Evolutionary conservation across 2,329 filamentous ascomycete species (phyloP), one percentile per base, ranked within the genome.

Genomic region (Trematosphaeria pertusa): DNA sequence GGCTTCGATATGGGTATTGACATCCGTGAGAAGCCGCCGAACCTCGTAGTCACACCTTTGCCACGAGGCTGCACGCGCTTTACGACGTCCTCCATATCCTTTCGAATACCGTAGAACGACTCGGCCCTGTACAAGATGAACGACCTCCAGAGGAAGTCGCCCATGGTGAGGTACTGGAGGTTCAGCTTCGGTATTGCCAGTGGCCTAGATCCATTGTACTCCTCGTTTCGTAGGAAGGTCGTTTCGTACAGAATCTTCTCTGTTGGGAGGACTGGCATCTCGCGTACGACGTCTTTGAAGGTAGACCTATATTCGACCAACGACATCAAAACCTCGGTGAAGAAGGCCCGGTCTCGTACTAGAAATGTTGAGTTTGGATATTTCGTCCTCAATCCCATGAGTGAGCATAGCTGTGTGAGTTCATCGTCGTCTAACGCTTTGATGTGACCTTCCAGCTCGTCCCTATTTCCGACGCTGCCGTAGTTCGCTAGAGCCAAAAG

Each of bases 141-240:
- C 0, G 93, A 91, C 52, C 95, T 84, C 91, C 92, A 99, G n/a
- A 99, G 75, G 61, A 99, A 99, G 71, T 99, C 94, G 2, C 91
- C 91, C 39, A 96, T 85, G 2, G 92, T 96, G 11, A 99, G 79
- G 71, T 99, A 99, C 66, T 99, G 94, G 20, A 99, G 77, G 61
- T 97, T 99, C 35, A 97, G 75, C 69, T 99, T 99, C 2, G 94
- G 94, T 33, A 99, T 85, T 2, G 94, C 90, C 47, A 99, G 79
- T 4, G 94, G 92, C 37, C 84, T 84, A 18, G 90, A 91, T 19
- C 92, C 92, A 69, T 96, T 87, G 62, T 97, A 97, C 6, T 80
- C 81, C 62, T 97, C 92, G 46, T 93, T 93, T 47, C 91, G 84
- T 45, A 92, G 73, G 42, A 96, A 82, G 19, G 85, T 84, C 39